A percentile compares a stretch with the other conserved stretches of the same genome.
Conservation (phyloP, 345 rosid species). For the sweet orange (Citrus sinensis) region DVS_A1.0 CM039169.1:27937001-27937500, state of each 20-base stretch:
- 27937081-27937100: not conserved
- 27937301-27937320: constrained; percentile 48
- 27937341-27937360: constrained; percentile 46
- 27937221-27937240: not conserved
- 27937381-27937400: constrained; percentile 37
- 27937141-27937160: not conserved
- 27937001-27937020: constrained; percentile 70
- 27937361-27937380: constrained; percentile 42
- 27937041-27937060: constrained; percentile 54
- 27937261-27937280: constrained; percentile 34
- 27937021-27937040: constrained; percentile 42
- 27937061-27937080: not conserved
- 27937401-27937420: constrained; percentile 36
- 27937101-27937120: not conserved
- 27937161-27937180: not conserved
- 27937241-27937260: not conserved
- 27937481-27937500: constrained; percentile 27
- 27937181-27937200: not conserved
- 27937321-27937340: constrained; percentile 40
- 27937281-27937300: constrained; percentile 30
- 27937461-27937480: constrained; percentile 34
- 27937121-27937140: not conserved
- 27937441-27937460: constrained; percentile 36
- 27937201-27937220: not conserved
- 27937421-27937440: constrained; percentile 35